phyloP scores from a whole-genome alignment of 768 basidiomycete genomes.

The Termitomyces eurrhizus region DNA sequence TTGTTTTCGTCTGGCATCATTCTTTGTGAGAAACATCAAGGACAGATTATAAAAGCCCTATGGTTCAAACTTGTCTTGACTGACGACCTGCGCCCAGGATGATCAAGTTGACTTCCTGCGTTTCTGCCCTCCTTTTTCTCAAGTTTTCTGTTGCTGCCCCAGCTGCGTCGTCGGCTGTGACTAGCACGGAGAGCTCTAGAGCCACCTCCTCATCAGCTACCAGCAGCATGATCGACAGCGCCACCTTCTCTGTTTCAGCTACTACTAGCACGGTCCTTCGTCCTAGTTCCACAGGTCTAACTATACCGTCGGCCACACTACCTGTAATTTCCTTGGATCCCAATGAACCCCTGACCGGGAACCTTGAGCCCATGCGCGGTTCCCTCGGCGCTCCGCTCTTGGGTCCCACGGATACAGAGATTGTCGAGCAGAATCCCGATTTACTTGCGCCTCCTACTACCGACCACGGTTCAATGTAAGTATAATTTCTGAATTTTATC shows the following conservation, averaged over 20 bases:
- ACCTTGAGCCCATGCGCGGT: conserved; percentile 34
- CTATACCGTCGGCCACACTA: conserved; percentile 37
- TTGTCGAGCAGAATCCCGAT: conserved; percentile 43
- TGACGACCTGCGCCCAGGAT: conserved; percentile 20
- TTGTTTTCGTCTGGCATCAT: not conserved
- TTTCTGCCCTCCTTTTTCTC: conserved; percentile 32
- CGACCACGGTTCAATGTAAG: conserved; percentile 41
- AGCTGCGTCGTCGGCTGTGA: conserved; percentile 21
- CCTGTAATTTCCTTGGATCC: conserved; percentile 38
- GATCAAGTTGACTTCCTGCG: conserved; percentile 32
- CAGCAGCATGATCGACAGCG: not conserved
- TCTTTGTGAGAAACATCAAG: conserved; percentile 5
- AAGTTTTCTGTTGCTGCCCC: conserved; percentile 22
- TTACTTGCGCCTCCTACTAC: conserved; percentile 41
- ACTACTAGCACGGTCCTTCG: not conserved
- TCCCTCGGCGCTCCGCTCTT: conserved; percentile 36
- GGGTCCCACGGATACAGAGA: conserved; percentile 35
- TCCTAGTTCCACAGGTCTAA: conserved; percentile 17
- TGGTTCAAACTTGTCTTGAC: not conserved
- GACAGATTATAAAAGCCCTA: conserved; percentile 10
- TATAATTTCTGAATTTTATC: not conserved
- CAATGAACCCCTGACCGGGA: conserved; percentile 32
- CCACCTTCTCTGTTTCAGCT: not conserved
- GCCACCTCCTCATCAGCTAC: not conserved
- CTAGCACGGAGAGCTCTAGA: not conserved